These are phyloP conservation scores for Tetrahymena borealis DNA, from an alignment of 73 alveolate genomes.

Conservation along the genomic window DNA sequence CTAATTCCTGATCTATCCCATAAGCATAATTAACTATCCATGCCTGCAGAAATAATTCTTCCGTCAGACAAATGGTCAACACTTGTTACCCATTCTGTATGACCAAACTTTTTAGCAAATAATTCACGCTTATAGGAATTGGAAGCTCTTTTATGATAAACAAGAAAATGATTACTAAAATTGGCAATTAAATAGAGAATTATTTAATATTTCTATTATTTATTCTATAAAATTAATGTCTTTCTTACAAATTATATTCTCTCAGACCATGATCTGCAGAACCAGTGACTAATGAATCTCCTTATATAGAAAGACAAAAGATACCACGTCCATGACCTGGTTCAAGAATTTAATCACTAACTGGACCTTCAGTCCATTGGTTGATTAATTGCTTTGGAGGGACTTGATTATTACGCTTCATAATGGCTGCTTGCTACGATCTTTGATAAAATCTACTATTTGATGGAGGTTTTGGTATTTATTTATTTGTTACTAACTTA, in stretches of 20 bases:
- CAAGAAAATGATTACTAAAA: neutral
- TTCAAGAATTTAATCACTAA: neutral
- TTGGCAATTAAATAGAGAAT: neutral
- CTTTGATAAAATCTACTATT: neutral
- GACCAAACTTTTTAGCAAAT: constrained; percentile 88
- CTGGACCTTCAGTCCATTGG: neutral
- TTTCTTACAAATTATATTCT: constrained; percentile 66
- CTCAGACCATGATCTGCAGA: constrained; percentile 96
- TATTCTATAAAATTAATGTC: neutral
- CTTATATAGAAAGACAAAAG: constrained; percentile 37
- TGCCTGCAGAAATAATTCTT: constrained; percentile 88
- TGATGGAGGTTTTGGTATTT: neutral
- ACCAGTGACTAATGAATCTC: constrained; percentile 89
- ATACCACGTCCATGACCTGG: constrained; percentile 34
- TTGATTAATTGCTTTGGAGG: neutral
- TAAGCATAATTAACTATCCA: constrained; percentile 88
- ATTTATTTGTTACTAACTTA: neutral
- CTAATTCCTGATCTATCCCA: constrained; percentile 91
- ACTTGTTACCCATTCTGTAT: constrained; percentile 94
- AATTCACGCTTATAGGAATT: constrained; percentile 59
- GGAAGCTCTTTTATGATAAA: neutral
- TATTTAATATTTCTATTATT: neutral
- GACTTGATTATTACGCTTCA: neutral
- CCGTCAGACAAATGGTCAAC: constrained; percentile 78
- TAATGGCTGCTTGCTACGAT: neutral